Evolutionary conservation across 805 yeast species (phyloP), one percentile per base, ranked within the genome.

Genomic region (Grigorovia jiainica): DNA sequence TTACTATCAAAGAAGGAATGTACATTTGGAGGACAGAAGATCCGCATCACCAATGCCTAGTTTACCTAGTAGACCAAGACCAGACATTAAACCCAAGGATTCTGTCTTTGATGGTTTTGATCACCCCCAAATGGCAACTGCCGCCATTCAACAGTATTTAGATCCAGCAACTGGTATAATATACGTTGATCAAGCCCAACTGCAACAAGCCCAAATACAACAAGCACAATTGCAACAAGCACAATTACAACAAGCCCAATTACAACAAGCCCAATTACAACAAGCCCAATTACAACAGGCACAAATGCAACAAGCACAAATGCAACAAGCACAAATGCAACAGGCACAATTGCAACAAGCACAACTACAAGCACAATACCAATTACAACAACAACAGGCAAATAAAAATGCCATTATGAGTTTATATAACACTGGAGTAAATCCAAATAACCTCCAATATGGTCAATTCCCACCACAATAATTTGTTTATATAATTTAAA

Each of bases 91-190:
- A 24, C 65, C 68, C 1, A 53, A 62, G 41, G 55, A 53, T 2
- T 60, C 66, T 0, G 53, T 54, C 3, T 64, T 67, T 51, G 72
- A 58, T 39, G 62, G 62, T 7, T 24, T 29, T 1, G 39, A 53
- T 5, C 6, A 7, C 15, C 31, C 31, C 11, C 16, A n/a, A 10
- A 13, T 13, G 5, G n/a, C n/a, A 6, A 51, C 42, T 38, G 43
- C 37, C n/a, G 43, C 64, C 47, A 63, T 73, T 59, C 60, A 82
- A 64, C 90, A 81, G 53, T 82, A 78, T 55, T 69, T 80, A 17
- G 89, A 82, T 51, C 87, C 87, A 2, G 65, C 72, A 7, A 79
- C 87, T 0, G 89, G 90, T 10, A 72, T 76, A 38, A 61, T 80
- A 4, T 82, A 82, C 51, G 74, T 82, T 29, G 89, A 82, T 52